Evolutionary conservation across 2,329 filamentous ascomycete species (phyloP).

Genomic region (Epichloe uncinata): DNA sequence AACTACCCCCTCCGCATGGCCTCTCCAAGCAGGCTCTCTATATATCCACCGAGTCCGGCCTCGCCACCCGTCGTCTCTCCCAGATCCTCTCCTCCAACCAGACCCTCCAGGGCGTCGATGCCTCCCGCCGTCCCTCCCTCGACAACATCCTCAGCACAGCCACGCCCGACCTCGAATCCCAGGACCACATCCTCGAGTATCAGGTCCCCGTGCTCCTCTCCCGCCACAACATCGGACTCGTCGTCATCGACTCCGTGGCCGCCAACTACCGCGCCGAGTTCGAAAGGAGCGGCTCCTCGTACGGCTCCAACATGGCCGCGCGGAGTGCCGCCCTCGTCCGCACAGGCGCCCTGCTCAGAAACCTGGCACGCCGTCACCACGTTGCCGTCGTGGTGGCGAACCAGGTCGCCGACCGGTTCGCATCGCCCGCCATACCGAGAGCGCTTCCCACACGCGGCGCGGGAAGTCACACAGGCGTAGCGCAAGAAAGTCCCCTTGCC

Average conservation of each 20-base stretch:
- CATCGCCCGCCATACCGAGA: conserved; percentile 9
- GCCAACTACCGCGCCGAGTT: conserved; percentile 94
- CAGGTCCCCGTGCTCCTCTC: conserved; percentile 78
- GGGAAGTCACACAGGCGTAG: not conserved
- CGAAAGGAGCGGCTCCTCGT: conserved; percentile 37
- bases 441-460: conserved; percentile 1
- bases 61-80: conserved; percentile 67
- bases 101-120: conserved; percentile 29
- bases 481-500: conserved; percentile 37
- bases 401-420: conserved; percentile 84
- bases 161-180: conserved; percentile 80
- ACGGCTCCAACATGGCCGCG: conserved; percentile 51
- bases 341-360: conserved; percentile 61
- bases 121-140: conserved; percentile 42
- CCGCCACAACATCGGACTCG: conserved; percentile 62
- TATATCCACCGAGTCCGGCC: conserved; percentile 79
- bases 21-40: conserved; percentile 69
- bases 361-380: conserved; percentile 59
- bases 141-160: conserved; percentile 67
- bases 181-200: conserved; percentile 88
- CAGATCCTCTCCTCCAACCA: conserved; percentile 65
- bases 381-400: conserved; percentile 87
- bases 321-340: conserved; percentile 65
- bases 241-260: conserved; percentile 84
- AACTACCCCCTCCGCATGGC: conserved; percentile 68